Evolutionary conservation across 352 stramenopile genomes (phyloP), one percentile per base, ranked within the genome.

Genomic region (Saprolegnia diclina): DNA sequence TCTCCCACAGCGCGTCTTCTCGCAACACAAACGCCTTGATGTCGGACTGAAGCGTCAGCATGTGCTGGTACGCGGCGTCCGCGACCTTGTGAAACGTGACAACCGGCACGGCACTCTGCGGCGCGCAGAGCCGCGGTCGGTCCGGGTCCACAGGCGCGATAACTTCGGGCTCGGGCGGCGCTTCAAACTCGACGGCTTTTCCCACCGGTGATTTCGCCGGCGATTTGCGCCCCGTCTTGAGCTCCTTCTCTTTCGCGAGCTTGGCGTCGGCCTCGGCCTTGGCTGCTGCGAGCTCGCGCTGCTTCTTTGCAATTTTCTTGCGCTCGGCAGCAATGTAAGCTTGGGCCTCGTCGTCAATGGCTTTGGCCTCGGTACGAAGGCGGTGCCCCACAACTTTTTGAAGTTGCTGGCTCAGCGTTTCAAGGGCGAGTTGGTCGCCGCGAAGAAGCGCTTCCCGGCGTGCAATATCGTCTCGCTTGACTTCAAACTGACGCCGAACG

Each of bases 361-460:
- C 4, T 11, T 52, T 29, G 5, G 53, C n/a, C 37, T 69, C 63
- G 19, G 18, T 14, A 7, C 29, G 22, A 24, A 69, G 21, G 13
- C 29, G 45, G 18, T 52, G 38, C 1, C 38, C n/a, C 3, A 69
- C 37, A 4, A 19, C 46, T 10, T 57, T 69, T 48, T 69, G 64
- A 1, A 92, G 75, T 67, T 91, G 79, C 45, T 90, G 76, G 9
- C 81, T 76, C 21, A 91, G 59, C 1, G 77, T 71, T 10, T 83
- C 78, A 54, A 90, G 80, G 13, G 77, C 72, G 0, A 71, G 61
- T 0, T 72, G 56, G 64, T 63, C 79, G 32, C 72, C 65, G n/a
- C 71, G 71, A 0, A 91, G 24, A 9, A 87, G 70, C 5, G 62
- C 21, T 54, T 79, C 71, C 5, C 89, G 65, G 19, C 73, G 63